Evolutionary conservation across 129 eudicot species (phyloP).

Genomic region (Tagetes patula): DNA sequence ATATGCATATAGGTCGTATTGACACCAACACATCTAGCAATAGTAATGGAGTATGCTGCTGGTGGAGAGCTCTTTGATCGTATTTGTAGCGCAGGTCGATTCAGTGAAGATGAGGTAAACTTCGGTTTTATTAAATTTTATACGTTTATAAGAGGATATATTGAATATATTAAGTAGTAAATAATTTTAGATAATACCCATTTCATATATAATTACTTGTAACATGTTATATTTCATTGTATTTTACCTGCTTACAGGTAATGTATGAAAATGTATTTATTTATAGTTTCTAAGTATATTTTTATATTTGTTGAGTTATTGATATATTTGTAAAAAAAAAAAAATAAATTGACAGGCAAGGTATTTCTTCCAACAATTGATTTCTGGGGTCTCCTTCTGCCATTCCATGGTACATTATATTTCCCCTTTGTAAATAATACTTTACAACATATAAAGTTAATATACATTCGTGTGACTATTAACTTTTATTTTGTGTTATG

Average conservation of each 20-base stretch:
- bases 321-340: not conserved
- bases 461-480: not conserved
- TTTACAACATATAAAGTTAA: not conserved
- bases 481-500: not conserved
- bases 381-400: conserved; percentile 73
- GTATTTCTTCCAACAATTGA: conserved; percentile 79
- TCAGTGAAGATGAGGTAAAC: conserved; percentile 73
- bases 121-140: not conserved
- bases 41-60: conserved; percentile 94
- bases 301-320: not conserved
- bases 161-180: no score
- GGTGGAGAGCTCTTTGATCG: conserved; percentile 94
- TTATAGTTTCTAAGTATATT: not conserved
- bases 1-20: conserved; percentile 51
- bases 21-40: conserved; percentile 87
- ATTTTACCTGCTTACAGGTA: no score
- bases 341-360: conserved; percentile 51
- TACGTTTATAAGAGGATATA: not conserved
- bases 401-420: conserved; percentile 54
- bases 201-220: no score
- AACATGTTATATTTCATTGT: no score
- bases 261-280: not conserved
- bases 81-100: conserved; percentile 78
- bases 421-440: not conserved
- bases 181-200: no score